These are phyloP conservation scores for Glycine soja DNA, from an alignment of 306 rosid genomes.

Conservation along the genomic window DNA sequence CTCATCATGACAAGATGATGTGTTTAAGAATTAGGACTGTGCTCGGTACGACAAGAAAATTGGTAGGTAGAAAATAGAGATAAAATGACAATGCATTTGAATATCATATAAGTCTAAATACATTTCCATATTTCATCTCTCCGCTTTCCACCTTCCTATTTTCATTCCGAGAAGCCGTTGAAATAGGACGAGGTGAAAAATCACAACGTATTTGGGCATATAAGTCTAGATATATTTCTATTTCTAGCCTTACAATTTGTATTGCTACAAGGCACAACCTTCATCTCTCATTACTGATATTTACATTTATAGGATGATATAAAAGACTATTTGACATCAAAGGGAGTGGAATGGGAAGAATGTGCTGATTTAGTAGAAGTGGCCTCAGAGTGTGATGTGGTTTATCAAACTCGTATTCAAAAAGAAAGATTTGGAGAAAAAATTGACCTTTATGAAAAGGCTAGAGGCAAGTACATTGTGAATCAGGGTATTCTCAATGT, in stretches of 20 bases:
- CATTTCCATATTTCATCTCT: neutral
- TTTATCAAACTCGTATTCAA: conserved; percentile 93
- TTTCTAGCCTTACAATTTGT: neutral
- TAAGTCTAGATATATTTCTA: conserved; percentile 15
- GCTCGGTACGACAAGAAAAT: too few species aligned
- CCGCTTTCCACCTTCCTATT: neutral
- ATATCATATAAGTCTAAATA: neutral
- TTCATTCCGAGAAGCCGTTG: conserved; percentile 8
- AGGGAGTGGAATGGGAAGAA: conserved; percentile 85
- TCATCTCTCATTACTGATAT: conserved; percentile 23
- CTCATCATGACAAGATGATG: conserved; percentile 25
- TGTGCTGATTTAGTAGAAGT: conserved; percentile 83
- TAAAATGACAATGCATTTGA: conserved; percentile 13
- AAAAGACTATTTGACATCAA: conserved; percentile 74
- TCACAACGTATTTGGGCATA: conserved; percentile 14
- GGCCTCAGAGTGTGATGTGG: conserved; percentile 81
- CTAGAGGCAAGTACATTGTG: conserved; percentile 90
- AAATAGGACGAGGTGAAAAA: conserved; percentile 13
- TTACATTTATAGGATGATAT: conserved; percentile 74
- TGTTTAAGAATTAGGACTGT: too few species aligned
- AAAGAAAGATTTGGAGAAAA: conserved; percentile 83
- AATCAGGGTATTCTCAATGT: conserved; percentile 64
- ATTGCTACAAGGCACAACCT: neutral
- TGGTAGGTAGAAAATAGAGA: neutral
- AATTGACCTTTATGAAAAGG: conserved; percentile 79